A percentile compares a stretch with the other conserved stretches of the same genome.
phyloP scores from a whole-genome alignment of 2,329 filamentous ascomycete genomes.

The Fusarium guadeloupense region DNA sequence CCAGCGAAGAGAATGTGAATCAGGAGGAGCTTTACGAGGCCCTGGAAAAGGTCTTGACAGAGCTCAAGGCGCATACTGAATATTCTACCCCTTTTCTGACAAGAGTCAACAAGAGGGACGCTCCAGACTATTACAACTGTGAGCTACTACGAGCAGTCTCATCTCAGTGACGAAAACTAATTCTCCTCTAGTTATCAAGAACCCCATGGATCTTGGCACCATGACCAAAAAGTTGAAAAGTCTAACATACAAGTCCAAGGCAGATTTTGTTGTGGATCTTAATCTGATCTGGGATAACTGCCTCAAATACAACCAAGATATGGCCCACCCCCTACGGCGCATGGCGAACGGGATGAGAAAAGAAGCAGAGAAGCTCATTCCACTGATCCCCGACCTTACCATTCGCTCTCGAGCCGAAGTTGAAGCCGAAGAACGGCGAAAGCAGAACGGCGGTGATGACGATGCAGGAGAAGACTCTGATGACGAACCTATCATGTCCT shows the following conservation, averaged over 20 bases:
- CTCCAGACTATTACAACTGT: conserved; percentile 93
- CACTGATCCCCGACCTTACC: conserved; percentile 90
- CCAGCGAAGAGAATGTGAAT: conserved; percentile 94
- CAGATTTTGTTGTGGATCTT: conserved; percentile 92
- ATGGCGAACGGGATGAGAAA: conserved; percentile 97
- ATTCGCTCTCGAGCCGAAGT: conserved; percentile 93
- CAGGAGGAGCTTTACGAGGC: conserved; percentile 98
- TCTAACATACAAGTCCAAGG: conserved; percentile 84
- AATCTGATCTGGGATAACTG: conserved; percentile 98
- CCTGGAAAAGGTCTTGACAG: conserved; percentile 93
- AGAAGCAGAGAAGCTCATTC: conserved; percentile 95
- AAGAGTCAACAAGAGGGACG: conserved; percentile 95
- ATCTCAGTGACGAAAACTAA: conserved; percentile 33
- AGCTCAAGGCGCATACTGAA: conserved; percentile 96
- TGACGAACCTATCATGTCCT: conserved; percentile 98
- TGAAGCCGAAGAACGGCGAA: conserved; percentile 84
- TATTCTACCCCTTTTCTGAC: conserved; percentile 96
- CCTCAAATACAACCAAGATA: conserved; percentile 92
- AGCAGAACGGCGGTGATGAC: conserved; percentile 85
- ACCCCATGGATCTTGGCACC: conserved; percentile 95
- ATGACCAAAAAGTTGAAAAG: conserved; percentile 98
- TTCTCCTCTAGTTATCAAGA: conserved; percentile 77
- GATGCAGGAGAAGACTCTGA: conserved; percentile 91
- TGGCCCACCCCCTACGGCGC: conserved; percentile 85
- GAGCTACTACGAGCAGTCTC: conserved; percentile 53